Base-by-base conservation (phyloP, 306 rosid genomes). In the Malus sylvestris region DNA sequence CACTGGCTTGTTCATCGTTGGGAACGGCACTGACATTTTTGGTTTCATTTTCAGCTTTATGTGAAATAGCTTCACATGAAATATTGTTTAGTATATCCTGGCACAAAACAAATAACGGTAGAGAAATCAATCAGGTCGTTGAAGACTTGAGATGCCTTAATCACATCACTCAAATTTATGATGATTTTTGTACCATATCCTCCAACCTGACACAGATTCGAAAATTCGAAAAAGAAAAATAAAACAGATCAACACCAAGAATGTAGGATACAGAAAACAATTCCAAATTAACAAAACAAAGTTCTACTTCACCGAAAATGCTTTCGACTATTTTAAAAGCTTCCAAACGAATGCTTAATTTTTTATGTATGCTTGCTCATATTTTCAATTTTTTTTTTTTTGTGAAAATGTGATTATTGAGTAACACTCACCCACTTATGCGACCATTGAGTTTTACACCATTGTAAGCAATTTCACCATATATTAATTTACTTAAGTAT, bases 21-120 rank as follows among this genome's bases (percentile, higher is more conserved):
- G 42, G 81, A 75, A 44, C 30, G 51, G 74, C 57, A 73, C 46
- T 76, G 19, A 10, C 13, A 66, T 51, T 68, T 66, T 67, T 61
- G 57, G 84, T 82, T 74, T 81, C 83, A 83, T 85, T 84, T 81
- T 81, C 78, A 67, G 84, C 81, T 77, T 71, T 81, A 68, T 3
- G 32, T 30, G 32, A 30, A 30, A 3, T 30, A 30, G 4, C 32
- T 30, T 30, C 4, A 30, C 4, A 4, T 30, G 32, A 30, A 30
- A 30, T 30, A 30, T 10, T 27, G 27, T 27, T 27, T 78, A 88
- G 77, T 62, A 85, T 83, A 82, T 90, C 93, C 98, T 92, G 63
- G 27, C 75, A 85, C 33, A 74, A 76, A 60, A 80, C 71, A 83
- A 82, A 64, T 51, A 80, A 70, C 69, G 78, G 70, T 68, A 60